Evolutionary conservation across 495 filamentous ascomycete genomes (phyloP), one percentile per base, ranked within the genome.

Genomic region (Trichoderma parareesei): DNA sequence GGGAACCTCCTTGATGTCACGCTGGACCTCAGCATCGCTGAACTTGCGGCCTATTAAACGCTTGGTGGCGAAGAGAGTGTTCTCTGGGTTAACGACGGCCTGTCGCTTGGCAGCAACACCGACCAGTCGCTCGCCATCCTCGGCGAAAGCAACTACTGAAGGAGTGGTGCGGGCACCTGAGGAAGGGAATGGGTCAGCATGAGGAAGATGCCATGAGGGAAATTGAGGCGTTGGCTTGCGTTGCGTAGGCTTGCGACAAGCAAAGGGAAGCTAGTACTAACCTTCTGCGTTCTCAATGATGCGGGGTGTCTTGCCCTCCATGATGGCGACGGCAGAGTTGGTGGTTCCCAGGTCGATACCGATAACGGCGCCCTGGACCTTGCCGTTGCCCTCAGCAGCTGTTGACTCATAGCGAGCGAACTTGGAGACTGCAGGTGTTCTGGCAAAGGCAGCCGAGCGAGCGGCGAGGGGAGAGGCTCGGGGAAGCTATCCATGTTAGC

Each of bases 1-100:
- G 63, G 94, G 94, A 14, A 98, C 94, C 79, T 98, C 91, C 79
- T 94, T 90, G 77, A 98, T 93, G 71, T 98, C 94, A 73, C 93
- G 90, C 84, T 98, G 94, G 46, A 96, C 92, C 84, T 98, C 94
- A 69, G 83, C 73, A 74, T 98, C 94, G 74, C 88, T 94, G 83
- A 92, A 98, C 83, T 98, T 98, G 74, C 94, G 92, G 70, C 94
- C 94, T 75, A 98, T 98, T 75, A 98, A 87, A 87, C 94, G 92
- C 88, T 98, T 98, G 66, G 94, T 98, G 78, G 94, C 94, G 75
- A 98, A 98, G 61, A 98, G 87, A 60, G 94, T 98, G 81, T 98
- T 98, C 78, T 98, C 94, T 4, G 94, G 94, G 84, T 98, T 98
- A 70, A 98, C 95, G 70, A 98, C 95, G 61, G 94, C 94, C 79